phyloP scores from a whole-genome alignment of 2,329 filamentous ascomycete species.

The Pseudocercospora cruenta region DNA sequence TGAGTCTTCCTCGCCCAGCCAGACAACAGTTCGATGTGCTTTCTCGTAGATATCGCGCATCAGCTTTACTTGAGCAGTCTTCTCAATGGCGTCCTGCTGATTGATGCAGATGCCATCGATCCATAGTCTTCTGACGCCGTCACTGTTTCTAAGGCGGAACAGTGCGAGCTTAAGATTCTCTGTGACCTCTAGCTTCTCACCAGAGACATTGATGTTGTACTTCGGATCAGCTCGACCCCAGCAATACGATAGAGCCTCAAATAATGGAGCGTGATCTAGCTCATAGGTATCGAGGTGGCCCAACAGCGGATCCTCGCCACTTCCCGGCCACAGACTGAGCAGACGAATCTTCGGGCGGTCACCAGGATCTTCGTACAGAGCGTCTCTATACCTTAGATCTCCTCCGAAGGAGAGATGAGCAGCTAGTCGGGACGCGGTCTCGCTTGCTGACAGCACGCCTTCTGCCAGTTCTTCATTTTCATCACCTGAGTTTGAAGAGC shows the following conservation, averaged over 20 bases:
- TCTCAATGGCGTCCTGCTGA: slow-evolving; percentile 14
- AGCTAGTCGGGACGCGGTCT: neutral
- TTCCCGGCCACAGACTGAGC: slow-evolving; percentile 6
- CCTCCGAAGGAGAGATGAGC: neutral
- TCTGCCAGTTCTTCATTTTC: neutral
- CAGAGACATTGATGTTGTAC: slow-evolving; percentile 7
- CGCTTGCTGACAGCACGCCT: neutral
- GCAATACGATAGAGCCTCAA: slow-evolving; percentile 13
- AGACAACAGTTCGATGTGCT: slow-evolving; percentile 10
- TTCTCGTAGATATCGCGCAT: slow-evolving; percentile 18
- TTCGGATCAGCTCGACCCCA: slow-evolving; percentile 11
- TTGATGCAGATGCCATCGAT: slow-evolving; percentile 24
- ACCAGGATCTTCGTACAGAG: slow-evolving; percentile 1
- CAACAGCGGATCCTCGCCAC: neutral
- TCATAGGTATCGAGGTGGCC: slow-evolving; percentile 7
- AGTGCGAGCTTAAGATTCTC: slow-evolving; percentile 11
- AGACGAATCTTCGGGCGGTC: neutral
- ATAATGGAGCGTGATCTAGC: neutral
- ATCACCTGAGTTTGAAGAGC: neutral
- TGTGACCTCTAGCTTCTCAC: neutral
- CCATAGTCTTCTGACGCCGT: slow-evolving; percentile 2
- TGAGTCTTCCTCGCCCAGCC: slow-evolving; percentile 10
- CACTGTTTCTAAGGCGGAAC: neutral
- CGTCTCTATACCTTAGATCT: neutral
- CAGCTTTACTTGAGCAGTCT: slow-evolving; percentile 12